Base-by-base conservation (phyloP, 305 asterid genomes). In the Fraxinus xanthoxyloides region DNA sequence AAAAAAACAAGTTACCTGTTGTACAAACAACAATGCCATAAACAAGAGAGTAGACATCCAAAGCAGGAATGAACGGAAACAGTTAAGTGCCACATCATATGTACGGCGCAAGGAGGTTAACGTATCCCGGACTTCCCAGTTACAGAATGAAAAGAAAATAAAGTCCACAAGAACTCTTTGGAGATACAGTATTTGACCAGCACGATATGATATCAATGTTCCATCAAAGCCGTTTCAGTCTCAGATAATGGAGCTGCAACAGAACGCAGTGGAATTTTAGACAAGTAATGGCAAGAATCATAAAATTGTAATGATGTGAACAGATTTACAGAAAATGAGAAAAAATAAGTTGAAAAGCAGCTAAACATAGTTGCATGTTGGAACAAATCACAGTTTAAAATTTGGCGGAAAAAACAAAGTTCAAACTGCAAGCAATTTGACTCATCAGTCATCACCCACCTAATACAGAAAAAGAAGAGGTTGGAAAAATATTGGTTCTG, bases 221-320 rank as follows among this genome's bases (percentile, higher is more conserved):
- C 90, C 92, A 89, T 89, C 85, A 88, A 85, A 74, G 92, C 92
- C 67, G 91, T 83, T 86, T 87, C 91, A 46, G 90, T 89, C 84
- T 89, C 92, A 85, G 92, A 89, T 79, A 89, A 82, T 72, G 92
- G 92, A 61, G 92, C 92, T 88, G 91, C 89, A 84, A 85, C 75
- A 80, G 78, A 77, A 80, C 31, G 72, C 73, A 56, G 63, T 3
- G 74, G 79, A 31, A 26, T 65, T 84, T 85, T 83, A 79, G 85
- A 77, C 82, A 83, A 82, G 83, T 7, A 79, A 72, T 32, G 54
- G 65, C 67, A 54, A 80, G 70, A 81, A 65, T 13, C 28, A 54
- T 77, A 78, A 75, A 76, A 79, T 65, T 54, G 36, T 65, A 65
- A 26, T 3, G 12, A 65, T 24, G 35, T 15, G 6, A 17, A 23